Percentiles rank a stretch among this genome's conserved stretches.
These are phyloP conservation scores for Exserohilum rostratum DNA, from an alignment of 2,329 filamentous ascomycete genomes.

Conservation along the genomic window DNA sequence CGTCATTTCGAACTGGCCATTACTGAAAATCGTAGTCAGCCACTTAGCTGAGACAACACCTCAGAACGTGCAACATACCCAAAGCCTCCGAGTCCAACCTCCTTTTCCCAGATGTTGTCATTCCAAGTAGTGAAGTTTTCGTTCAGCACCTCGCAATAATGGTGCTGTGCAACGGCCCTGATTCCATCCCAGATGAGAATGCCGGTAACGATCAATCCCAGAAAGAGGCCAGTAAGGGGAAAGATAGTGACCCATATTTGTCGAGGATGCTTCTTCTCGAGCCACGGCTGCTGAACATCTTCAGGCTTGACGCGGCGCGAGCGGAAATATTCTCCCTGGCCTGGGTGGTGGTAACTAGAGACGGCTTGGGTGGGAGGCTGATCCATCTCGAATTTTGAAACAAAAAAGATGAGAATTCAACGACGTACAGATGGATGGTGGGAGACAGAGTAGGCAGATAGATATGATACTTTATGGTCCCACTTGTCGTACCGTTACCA, in stretches of 20 bases:
- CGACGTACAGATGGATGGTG: background rate
- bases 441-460: background rate
- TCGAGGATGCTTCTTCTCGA: slow-evolving; percentile 72
- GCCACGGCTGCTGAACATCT: slow-evolving; percentile 78
- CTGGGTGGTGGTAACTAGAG: background rate
- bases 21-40: slow-evolving; percentile 59
- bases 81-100: slow-evolving; percentile 76
- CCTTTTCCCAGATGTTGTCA: slow-evolving; percentile 71
- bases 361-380: background rate
- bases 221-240: slow-evolving; percentile 71
- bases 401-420: background rate
- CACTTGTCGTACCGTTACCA: background rate
- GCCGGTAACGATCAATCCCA: slow-evolving; percentile 71
- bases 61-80: slow-evolving; percentile 62
- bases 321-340: slow-evolving; percentile 63
- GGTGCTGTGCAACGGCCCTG: slow-evolving; percentile 72
- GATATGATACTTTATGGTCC: background rate
- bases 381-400: background rate
- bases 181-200: slow-evolving; percentile 79
- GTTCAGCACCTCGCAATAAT: slow-evolving; percentile 71
- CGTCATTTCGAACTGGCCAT: slow-evolving; percentile 81
- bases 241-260: slow-evolving; percentile 89
- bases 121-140: slow-evolving; percentile 69
- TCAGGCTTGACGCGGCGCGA: slow-evolving; percentile 75
- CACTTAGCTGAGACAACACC: background rate